Percentiles rank a stretch among this genome's conserved stretches.
Evolutionary conservation across 495 filamentous ascomycete species (phyloP).

Genomic region (Tuber microsphaerosporum): DNA sequence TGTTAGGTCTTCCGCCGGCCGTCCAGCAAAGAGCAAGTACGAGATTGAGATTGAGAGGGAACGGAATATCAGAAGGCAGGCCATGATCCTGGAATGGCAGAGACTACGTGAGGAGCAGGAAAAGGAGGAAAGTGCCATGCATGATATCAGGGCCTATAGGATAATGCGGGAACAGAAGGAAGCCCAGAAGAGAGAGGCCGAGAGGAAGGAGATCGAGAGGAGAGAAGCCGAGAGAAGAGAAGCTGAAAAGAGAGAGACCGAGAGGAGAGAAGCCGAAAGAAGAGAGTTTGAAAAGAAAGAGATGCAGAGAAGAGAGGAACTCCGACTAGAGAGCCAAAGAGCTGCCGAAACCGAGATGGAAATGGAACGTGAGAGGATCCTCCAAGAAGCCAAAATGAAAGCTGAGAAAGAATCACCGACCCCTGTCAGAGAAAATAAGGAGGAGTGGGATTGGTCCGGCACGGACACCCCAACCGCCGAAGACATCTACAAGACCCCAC

Average conservation of each 20-base stretch:
- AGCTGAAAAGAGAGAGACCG: background rate
- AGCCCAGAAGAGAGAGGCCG: background rate
- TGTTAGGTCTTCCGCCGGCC: slow-evolving; percentile 15
- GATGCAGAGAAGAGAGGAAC: background rate
- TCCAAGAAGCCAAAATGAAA: background rate
- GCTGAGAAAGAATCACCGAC: background rate
- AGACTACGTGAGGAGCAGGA: slow-evolving; percentile 1
- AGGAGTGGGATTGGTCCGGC: slow-evolving; percentile 21
- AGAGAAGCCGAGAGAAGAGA: background rate
- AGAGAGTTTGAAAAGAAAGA: background rate
- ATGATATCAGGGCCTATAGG: background rate
- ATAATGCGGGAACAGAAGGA: background rate
- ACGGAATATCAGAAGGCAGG: slow-evolving; percentile 2
- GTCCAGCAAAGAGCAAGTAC: slow-evolving; percentile 8
- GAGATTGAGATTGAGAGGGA: slow-evolving; percentile 6
- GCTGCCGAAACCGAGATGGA: background rate
- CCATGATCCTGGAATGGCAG: slow-evolving; percentile 12
- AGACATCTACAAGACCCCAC: slow-evolving; percentile 12
- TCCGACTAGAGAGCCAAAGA: background rate
- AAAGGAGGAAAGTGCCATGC: background rate
- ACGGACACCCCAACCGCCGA: slow-evolving; percentile 20
- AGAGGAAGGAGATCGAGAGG: background rate
- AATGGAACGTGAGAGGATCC: background rate
- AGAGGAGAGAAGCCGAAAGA: background rate
- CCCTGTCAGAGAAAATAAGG: background rate